Conservation (phyloP, 2,329 filamentous ascomycete genomes). For the Cercospora citrullina region DNA sequence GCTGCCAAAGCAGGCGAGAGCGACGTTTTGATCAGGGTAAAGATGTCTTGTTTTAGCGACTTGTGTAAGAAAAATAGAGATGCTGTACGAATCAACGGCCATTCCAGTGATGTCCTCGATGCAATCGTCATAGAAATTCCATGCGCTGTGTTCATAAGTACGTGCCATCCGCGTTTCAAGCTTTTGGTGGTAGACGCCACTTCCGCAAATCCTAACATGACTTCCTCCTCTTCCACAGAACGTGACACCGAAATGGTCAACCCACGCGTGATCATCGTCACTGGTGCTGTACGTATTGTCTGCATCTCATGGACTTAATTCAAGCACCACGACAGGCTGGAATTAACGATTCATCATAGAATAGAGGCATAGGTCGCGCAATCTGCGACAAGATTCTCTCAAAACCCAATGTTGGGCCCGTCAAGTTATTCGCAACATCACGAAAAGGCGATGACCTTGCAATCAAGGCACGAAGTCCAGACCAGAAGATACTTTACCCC, state of each 20-base stretch:
- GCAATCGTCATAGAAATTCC: constrained; percentile 15
- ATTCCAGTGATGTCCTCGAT: constrained; percentile 5
- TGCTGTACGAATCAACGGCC: constrained; percentile 12
- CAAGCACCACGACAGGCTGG: neutral
- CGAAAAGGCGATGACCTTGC: constrained; percentile 36
- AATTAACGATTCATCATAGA: constrained; percentile 24
- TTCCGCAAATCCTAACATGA: constrained; percentile 8
- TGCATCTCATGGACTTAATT: neutral
- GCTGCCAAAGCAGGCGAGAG: constrained; percentile 4
- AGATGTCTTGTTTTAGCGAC: constrained; percentile 1
- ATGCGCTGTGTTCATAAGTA: neutral
- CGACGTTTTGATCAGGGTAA: constrained; percentile 4
- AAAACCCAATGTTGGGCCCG: constrained; percentile 22
- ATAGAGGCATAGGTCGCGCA: constrained; percentile 41
- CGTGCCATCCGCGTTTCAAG: neutral
- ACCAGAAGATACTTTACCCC: constrained; percentile 33
- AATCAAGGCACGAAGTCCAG: constrained; percentile 22
- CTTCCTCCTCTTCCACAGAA: constrained; percentile 1
- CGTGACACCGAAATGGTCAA: constrained; percentile 28
- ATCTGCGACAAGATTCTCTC: constrained; percentile 38
- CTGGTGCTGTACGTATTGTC: constrained; percentile 35
- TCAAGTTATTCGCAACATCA: constrained; percentile 40
- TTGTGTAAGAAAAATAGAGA: constrained; percentile 10
- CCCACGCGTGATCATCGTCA: constrained; percentile 38
- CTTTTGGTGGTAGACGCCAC: neutral